Base-by-base conservation (phyloP, 306 rosid species). In the Geum urbanum region DNA sequence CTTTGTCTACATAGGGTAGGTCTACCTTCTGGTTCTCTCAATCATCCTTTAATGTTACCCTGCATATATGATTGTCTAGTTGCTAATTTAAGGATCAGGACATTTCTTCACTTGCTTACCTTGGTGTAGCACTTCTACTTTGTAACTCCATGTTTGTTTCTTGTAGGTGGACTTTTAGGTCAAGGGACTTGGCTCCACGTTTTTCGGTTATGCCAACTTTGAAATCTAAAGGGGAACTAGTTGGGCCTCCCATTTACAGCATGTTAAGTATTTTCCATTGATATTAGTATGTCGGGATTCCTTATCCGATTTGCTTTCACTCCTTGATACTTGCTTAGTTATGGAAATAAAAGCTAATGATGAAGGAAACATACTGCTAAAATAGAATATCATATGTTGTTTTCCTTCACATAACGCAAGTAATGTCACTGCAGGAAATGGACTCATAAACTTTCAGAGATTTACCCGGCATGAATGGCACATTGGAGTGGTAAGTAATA, bases 141-240 rank as follows among this genome's bases (percentile, higher is more conserved):
- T 54, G 44, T 32, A 76, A 40, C 52, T 55, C 35, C 66, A 74
- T 56, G 43, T 20, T 69, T 63, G 27, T 70, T 61, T 70, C 65
- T 54, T 84, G 78, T 81, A 94, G 99, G 72, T 95, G 99, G 99
- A 91, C 82, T 56, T 95, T 95, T 69, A 87, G 95, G 80, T 89
- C 97, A 76, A 96, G 90, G 72, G 88, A 89, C 76, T 72, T 91
- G 83, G 86, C 91, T 15, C 92, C 95, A 6, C 81, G 92, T 72
- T 95, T 95, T 83, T 89, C 99, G 48, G 84, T 95, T 65, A 86
- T 89, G 87, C 99, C 95, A 41, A 71, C 87, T 69, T 70, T 87
- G 8, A 91, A 83, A 79, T 72, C 81, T 61, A 83, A 86, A 80
- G 83, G 89, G 43, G 63, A 77, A 69, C 81, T 69, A 62, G 77